Evolutionary conservation across 768 basidiomycete species (phyloP), one percentile per base, ranked within the genome.

Genomic region (Porpolomopsis calyptriformis): DNA sequence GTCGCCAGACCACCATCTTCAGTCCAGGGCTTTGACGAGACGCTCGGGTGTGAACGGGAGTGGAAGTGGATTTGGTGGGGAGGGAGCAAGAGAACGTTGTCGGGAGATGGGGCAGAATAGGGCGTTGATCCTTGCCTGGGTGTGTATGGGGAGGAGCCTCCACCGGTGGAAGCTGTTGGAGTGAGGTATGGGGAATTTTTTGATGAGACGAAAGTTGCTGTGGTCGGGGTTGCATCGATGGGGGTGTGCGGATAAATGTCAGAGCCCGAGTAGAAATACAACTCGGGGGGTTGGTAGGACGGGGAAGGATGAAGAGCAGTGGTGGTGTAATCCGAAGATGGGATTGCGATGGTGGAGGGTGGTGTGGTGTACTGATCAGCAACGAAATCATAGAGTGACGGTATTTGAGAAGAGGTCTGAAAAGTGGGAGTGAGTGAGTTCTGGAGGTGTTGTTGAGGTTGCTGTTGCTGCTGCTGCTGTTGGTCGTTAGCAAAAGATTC

Each of bases 401-500:
- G 24, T 11, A 31, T 10, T 38, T 23, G 36, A 23, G 19, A 6
- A 4, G 22, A 23, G 22, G 27, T 46, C 26, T 55, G 60, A 27
- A 39, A 19, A 33, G 34, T 16, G 18, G 51, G 20, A 7, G 52
- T 52, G 14, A 50, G 43, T 7, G 48, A 27, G 29, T 53, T 51
- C 38, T 57, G 54, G 16, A 41, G 47, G 35, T 59, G 62, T 6
- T 37, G 29, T 11, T 52, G 43, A 24, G 40, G 25, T 29, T 49
- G 24, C 31, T 55, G 50, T 4, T 48, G 48, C 7, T 59, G 61
- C 29, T 48, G 14, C 53, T 63, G 50, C 43, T 58, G 56, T 39
- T 62, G 62, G 33, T 55, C 59, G 23, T 55, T 39, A 24, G 45
- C 50, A 43, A 57, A 68, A 10, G 60, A 44, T 43, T 67, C 62